These are phyloP conservation scores for Cyclotella cryptica DNA, from an alignment of 108 stramenopile species.

Conservation along the genomic window DNA sequence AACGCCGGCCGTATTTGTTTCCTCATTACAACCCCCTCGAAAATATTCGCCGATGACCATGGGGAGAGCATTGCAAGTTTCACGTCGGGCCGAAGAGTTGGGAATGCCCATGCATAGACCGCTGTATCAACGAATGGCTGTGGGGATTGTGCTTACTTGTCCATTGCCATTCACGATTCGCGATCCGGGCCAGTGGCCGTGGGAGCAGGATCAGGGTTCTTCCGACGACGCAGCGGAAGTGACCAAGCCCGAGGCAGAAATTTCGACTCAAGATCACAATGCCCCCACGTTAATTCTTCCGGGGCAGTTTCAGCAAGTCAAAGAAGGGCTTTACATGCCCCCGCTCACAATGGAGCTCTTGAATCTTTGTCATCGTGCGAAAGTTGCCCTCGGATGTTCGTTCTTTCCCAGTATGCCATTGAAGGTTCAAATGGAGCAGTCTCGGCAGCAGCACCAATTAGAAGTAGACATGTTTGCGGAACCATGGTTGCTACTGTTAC, in stretches of 20 bases:
- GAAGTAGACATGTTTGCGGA: slow-evolving; percentile 27
- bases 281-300: slow-evolving; percentile 12
- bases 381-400: slow-evolving; percentile 1
- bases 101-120: slow-evolving; percentile 49
- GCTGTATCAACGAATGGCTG: slow-evolving; percentile 46
- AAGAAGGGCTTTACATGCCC: slow-evolving; percentile 14
- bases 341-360: slow-evolving; percentile 32
- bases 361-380: slow-evolving; percentile 28
- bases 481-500: slow-evolving; percentile 37
- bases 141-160: slow-evolving; percentile 43
- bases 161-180: neutral
- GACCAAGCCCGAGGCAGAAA: neutral
- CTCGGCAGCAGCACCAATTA: slow-evolving; percentile 14
- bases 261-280: neutral
- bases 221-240: neutral
- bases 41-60: slow-evolving; percentile 37
- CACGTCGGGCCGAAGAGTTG: slow-evolving; percentile 51
- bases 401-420: slow-evolving; percentile 26
- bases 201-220: neutral
- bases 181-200: slow-evolving; percentile 1
- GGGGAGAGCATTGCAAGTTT: slow-evolving; percentile 39
- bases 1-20: neutral
- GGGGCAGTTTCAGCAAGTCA: slow-evolving; percentile 15
- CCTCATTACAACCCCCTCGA: neutral
- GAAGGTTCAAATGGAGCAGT: slow-evolving; percentile 19